Evolutionary conservation across 345 rosid genomes (phyloP).

Genomic region (Gossypium australe): DNA sequence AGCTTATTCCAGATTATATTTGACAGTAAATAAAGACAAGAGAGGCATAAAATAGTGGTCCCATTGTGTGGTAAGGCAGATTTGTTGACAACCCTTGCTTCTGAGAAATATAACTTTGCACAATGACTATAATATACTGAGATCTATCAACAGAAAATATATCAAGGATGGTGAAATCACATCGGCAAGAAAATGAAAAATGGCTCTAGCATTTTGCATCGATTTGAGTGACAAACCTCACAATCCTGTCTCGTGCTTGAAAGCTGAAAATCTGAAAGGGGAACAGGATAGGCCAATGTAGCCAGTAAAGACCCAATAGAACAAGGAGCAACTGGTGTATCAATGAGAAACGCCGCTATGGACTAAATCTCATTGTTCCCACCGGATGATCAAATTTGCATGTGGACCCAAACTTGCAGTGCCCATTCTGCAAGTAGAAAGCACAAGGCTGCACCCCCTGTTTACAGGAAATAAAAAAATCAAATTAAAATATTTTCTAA

Average conservation of each 20-base stretch:
- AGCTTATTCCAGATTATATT: slow-evolving; percentile 23
- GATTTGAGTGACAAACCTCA: slow-evolving; percentile 63
- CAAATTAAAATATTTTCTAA: neutral
- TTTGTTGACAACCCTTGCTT: slow-evolving; percentile 17
- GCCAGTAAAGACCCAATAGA: slow-evolving; percentile 57
- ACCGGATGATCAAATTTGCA: slow-evolving; percentile 72
- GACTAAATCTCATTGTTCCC: slow-evolving; percentile 57
- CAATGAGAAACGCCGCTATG: slow-evolving; percentile 59
- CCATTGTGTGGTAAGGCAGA: slow-evolving; percentile 21
- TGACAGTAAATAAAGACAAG: neutral
- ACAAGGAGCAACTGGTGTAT: slow-evolving; percentile 59
- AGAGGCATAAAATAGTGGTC: slow-evolving; percentile 13
- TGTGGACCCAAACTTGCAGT: slow-evolving; percentile 48
- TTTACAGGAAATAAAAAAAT: neutral
- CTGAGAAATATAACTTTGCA: slow-evolving; percentile 23
- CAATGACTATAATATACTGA: slow-evolving; percentile 32
- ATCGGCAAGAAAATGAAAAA: slow-evolving; percentile 23
- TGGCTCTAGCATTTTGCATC: slow-evolving; percentile 23
- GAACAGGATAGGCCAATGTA: slow-evolving; percentile 49
- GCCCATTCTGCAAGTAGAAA: slow-evolving; percentile 48
- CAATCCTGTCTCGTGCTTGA: slow-evolving; percentile 57
- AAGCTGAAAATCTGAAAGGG: slow-evolving; percentile 61
- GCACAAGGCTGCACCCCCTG: slow-evolving; percentile 51
- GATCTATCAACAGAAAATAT: slow-evolving; percentile 25
- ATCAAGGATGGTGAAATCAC: slow-evolving; percentile 14